Conservation (phyloP, 176 grass and related monocot genomes). For the Raddia distichophylla region DNA sequence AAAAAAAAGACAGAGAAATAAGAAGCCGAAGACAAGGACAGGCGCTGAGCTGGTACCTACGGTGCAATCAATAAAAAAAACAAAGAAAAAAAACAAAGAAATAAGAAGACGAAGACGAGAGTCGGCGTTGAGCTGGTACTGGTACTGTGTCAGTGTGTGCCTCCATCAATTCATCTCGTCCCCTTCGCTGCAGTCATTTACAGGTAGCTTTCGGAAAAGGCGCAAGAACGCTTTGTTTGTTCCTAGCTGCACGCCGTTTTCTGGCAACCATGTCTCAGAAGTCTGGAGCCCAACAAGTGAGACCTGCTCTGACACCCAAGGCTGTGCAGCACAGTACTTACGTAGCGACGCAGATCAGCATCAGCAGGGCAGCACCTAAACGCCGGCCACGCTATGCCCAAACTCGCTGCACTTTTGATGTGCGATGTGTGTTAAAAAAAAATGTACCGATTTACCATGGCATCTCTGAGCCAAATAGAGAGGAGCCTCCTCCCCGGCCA, state of each 20-base stretch:
- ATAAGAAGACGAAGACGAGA: background rate
- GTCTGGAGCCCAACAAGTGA: background rate
- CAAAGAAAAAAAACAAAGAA: too few relatives aligned
- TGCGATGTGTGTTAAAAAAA: background rate
- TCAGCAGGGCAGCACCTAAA: background rate
- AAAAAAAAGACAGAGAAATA: too few relatives aligned
- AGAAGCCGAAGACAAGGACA: too few relatives aligned
- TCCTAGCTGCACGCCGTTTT: background rate
- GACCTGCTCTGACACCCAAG: background rate
- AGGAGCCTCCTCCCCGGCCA: background rate
- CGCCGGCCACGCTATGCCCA: background rate
- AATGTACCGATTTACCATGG: background rate
- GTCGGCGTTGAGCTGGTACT: background rate
- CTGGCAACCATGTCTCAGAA: background rate
- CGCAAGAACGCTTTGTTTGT: too few relatives aligned
- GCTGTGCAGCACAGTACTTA: background rate
- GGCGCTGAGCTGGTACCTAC: too few relatives aligned
- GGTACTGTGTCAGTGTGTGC: background rate
- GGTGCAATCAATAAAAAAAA: too few relatives aligned
- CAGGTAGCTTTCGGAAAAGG: background rate
- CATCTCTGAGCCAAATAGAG: slow-evolving; percentile 10
- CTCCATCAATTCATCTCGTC: background rate
- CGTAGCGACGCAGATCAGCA: background rate
- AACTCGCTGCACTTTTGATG: background rate
- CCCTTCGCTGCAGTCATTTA: background rate